Evolutionary conservation across 148 eudicot species (phyloP), one percentile per base, ranked within the genome.

Genomic region (Selenicereus undatus): DNA sequence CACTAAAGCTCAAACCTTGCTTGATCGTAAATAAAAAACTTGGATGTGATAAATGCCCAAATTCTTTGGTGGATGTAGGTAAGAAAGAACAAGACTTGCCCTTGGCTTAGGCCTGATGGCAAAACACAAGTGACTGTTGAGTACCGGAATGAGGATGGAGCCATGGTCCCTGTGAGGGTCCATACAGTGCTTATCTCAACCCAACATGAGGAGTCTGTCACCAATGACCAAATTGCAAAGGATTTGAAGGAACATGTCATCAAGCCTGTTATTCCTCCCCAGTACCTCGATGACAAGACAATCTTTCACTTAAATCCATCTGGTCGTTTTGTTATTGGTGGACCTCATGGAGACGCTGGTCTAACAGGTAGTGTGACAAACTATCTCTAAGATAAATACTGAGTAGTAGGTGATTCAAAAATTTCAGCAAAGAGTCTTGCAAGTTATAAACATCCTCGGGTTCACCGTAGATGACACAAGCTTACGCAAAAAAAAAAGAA

Each of bases 91-190:
- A 81, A 81, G 79, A 81, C 80, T 8, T 81, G 83, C 69, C 54
- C 83, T 1, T 81, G 83, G 83, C 83, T 81, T 6, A 76, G 83
- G 83, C 83, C 83, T 5, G 83, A 81, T 39, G 83, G 83, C 0
- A 81, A 81, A 60, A 81, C 83, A n/a, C 83, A 81, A 52, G 83
- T 81, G 27, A 81, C 80, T 4, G 79, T 81, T 21, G 83, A 81
- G 69, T 81, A 81, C 64, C 39, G 39, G 32, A 81, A 81, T 76
- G 75, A 76, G 18, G 43, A 76, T 35, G 83, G 83, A 66, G 83
- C 83, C 26, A 81, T 81, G 83, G 80, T 81, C 69, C 83, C 83
- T 35, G 1, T 81, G n/a, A 76, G 83, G 62, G 83, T 81, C 24
- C 83, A 81, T 68, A 81, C 83, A 7, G 79, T 81, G 77, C 79